Percentiles rank a stretch among this genome's conserved stretches.
phyloP scores from a whole-genome alignment of 345 rosid genomes.

The Eucalyptus victrix region DNA sequence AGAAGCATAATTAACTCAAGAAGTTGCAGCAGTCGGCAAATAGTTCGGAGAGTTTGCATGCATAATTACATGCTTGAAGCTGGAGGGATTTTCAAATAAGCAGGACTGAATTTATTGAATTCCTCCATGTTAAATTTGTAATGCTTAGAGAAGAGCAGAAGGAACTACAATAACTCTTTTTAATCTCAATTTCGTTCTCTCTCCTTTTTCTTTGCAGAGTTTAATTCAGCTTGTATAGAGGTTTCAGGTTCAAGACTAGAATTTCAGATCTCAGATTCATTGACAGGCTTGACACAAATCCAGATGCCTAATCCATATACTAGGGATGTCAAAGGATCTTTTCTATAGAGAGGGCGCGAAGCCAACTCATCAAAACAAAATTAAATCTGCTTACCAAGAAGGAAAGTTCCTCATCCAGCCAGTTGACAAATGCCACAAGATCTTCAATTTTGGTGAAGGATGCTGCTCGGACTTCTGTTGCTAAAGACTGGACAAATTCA shows the following conservation, averaged over 20 bases:
- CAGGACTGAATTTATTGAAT: background rate
- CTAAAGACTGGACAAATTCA: slow-evolving; percentile 90
- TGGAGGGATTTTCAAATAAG: background rate
- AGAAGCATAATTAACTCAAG: background rate
- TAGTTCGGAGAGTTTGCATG: background rate
- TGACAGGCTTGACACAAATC: background rate
- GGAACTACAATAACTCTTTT: background rate
- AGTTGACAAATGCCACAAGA: slow-evolving; percentile 80
- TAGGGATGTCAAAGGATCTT: background rate
- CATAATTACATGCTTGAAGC: background rate
- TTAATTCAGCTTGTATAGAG: background rate
- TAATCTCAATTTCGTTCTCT: background rate
- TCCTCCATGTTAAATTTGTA: background rate
- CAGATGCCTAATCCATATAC: background rate
- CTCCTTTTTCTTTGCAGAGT: background rate
- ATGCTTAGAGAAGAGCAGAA: background rate
- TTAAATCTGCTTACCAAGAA: slow-evolving; percentile 52
- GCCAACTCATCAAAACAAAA: background rate
- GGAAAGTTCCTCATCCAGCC: slow-evolving; percentile 99
- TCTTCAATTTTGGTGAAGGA: slow-evolving; percentile 67
- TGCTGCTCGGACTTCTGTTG: slow-evolving; percentile 81
- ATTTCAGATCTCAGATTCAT: background rate
- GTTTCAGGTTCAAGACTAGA: background rate
- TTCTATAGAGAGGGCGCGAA: background rate
- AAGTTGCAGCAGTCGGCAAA: background rate